Evolutionary conservation across 257 asterid species (phyloP), one percentile per base, ranked within the genome.

Genomic region (Voacanga thouarsii): DNA sequence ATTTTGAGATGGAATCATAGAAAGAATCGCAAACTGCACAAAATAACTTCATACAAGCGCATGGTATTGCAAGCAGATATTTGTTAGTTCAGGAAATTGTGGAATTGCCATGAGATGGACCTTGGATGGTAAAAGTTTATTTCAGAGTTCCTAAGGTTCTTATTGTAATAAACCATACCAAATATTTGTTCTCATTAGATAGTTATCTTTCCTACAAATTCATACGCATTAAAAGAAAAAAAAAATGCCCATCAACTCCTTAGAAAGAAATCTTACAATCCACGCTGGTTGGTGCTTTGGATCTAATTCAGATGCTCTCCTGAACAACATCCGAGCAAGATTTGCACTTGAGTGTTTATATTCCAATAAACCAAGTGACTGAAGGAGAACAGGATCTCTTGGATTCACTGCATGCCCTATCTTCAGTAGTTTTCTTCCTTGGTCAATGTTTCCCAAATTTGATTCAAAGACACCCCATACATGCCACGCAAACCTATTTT

Each of bases 391-490:
- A 0, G 99, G 98, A 86, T 95, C 99, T 82, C 98, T 87, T 47
- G 94, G 97, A 80, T 95, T 95, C 75, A 95, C 93, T 6, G 89
- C 89, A 76, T 93, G 96, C 26, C 99, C 98, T 57, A 93, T 93
- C 82, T 86, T 92, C 49, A 95, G 85, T 81, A 95, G 99, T 84
- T 95, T 95, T 78, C 97, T 80, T 26, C 97, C 98, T 70, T 87
- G 83, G 49, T 93, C 92, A 18, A 88, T 83, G 43, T 86, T 86
- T 64, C 94, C 99, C 4, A 90, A 78, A 81, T 86, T 90, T 43
- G 90, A 90, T 85, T 95, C 99, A 77, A 90, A 93, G 50, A 93
- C 97, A 81, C 99, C 99, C 99, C 98, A 95, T 5, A 95, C 99
- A 30, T 93, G 99, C 99, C 99, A 95, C 3, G 99, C 98, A 57